Evolutionary conservation across 768 basidiomycete species (phyloP).

Genomic region (Tricholoma hemisulphureum): DNA sequence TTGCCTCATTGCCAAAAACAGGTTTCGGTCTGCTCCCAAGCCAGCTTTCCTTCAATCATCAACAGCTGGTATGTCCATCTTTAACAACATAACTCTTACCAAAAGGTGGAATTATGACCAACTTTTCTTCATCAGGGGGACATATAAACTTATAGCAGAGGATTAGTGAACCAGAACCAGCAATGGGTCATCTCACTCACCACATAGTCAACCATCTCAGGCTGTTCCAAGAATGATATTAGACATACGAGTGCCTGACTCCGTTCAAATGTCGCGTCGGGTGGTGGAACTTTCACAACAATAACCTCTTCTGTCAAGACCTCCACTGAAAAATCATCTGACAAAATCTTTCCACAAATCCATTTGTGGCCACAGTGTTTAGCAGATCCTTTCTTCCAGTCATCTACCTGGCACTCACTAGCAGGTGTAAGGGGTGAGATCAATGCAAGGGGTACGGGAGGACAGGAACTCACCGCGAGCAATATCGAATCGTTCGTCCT

Average conservation of each 20-base stretch:
- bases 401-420: conserved; percentile 22
- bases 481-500: conserved; percentile 5
- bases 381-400: conserved; percentile 20
- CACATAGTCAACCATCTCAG: conserved; percentile 4
- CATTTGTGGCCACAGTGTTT: conserved; percentile 12
- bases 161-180: neutral
- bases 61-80: neutral
- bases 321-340: neutral
- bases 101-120: neutral
- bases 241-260: neutral
- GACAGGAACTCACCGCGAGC: conserved; percentile 3
- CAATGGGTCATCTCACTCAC: neutral
- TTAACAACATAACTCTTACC: neutral
- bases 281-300: neutral
- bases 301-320: neutral
- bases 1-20: conserved; percentile 6
- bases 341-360: conserved; percentile 17
- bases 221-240: conserved; percentile 6
- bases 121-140: neutral
- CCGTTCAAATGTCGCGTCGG: conserved; percentile 1
- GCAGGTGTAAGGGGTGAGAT: neutral
- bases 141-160: neutral
- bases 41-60: neutral
- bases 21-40: neutral
- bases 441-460: neutral